Base-by-base conservation (phyloP, 2,329 filamentous ascomycete species). In the Claviceps purpurea region DNA sequence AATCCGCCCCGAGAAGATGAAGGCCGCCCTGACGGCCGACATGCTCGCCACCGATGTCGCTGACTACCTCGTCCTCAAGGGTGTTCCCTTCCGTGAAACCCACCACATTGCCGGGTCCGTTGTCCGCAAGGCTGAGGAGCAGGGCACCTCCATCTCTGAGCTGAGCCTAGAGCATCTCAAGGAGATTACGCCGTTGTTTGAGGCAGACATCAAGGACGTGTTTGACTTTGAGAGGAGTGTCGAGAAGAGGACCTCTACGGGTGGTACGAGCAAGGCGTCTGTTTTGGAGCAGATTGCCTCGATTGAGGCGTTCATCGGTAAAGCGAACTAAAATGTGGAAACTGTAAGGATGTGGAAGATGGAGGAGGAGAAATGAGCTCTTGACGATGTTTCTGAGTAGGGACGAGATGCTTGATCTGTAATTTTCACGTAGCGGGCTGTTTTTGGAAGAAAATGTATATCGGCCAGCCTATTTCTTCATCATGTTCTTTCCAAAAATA, bases 41-140 rank as follows among this genome's bases (percentile, higher is more conserved):
- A 56, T 57, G 54, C 52, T 57, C 14, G 53, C 55, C n/a, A 56
- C 55, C 16, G 53, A 56, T 30, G 46, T 56, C n/a, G 55, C 55
- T 4, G 54, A 56, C 39, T 49, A 52, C 38, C 48, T 57, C 6
- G 54, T 54, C 13, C 39, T 43, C n/a, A 52, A 50, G 14, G 52
- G 54, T 16, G 47, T 56, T 16, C 50, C 54, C 13, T 54, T 57
- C 40, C 52, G 55, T 16, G 40, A 55, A 49, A 55, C 55, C 2
- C 55, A 56, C 30, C 55, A 56, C 43, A 56, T 56, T 4, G 43
- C 55, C 40, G 53, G 55, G 1, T 30, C 40, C 2, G 48, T 53
- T 16, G 55, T 55, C 14, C 46, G 41, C 22, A 53, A 53, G 45
- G 50, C 50, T n/a, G 54, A 56, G 24, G 50, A 56, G 50, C 30